phyloP scores from a whole-genome alignment of 768 basidiomycete species.

The Serendipita sp. region DNA sequence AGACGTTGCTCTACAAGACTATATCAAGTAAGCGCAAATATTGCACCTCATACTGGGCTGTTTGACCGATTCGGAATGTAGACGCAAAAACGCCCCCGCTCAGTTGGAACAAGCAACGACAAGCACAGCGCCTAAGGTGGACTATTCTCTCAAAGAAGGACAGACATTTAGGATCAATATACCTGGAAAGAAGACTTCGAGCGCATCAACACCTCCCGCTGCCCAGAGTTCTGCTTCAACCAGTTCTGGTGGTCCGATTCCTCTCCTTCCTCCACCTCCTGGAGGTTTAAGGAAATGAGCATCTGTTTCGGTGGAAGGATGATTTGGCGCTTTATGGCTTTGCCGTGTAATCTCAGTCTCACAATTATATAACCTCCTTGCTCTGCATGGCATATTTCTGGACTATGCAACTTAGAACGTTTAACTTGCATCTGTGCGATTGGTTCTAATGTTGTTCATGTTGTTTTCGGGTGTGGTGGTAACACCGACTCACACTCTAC shows the following conservation, averaged over 20 bases:
- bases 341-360: too few relatives aligned
- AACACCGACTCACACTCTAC: too few relatives aligned
- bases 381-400: too few relatives aligned
- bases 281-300: neutral
- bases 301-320: too few relatives aligned
- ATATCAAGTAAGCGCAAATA: conserved; percentile 44
- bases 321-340: too few relatives aligned
- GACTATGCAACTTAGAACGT: too few relatives aligned
- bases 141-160: conserved; percentile 86
- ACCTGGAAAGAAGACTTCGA: conserved; percentile 49
- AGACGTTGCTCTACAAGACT: conserved; percentile 81
- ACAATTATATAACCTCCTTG: too few relatives aligned
- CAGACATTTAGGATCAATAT: conserved; percentile 86
- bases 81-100: conserved; percentile 29
- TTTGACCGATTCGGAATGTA: conserved; percentile 5
- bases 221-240: conserved; percentile 12
- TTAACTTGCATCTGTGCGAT: too few relatives aligned
- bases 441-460: too few relatives aligned
- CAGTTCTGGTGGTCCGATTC: conserved; percentile 30
- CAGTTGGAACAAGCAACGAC: conserved; percentile 29
- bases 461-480: too few relatives aligned
- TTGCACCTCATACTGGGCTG: neutral
- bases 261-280: conserved; percentile 76
- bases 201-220: conserved; percentile 19
- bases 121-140: conserved; percentile 72